Percentiles rank a stretch among this genome's conserved stretches.
These are phyloP conservation scores for Suillus plorans DNA, from an alignment of 768 basidiomycete species.

Conservation along the genomic window DNA sequence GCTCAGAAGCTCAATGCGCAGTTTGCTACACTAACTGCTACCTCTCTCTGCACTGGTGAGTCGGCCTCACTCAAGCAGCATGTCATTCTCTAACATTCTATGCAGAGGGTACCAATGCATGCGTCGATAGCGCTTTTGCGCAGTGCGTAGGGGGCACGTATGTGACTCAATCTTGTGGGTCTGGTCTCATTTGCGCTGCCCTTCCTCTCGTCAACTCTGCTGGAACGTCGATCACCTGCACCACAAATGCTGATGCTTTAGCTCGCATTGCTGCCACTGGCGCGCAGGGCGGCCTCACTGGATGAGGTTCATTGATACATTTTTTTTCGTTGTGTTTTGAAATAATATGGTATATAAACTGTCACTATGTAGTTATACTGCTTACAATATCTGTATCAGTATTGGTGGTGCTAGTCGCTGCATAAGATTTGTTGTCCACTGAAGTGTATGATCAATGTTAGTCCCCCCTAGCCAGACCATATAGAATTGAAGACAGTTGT, in stretches of 20 bases:
- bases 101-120: slow-evolving; percentile 42
- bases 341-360: background rate
- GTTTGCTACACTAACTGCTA: slow-evolving; percentile 46
- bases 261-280: slow-evolving; percentile 43
- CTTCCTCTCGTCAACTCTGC: slow-evolving; percentile 54
- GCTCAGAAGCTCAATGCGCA: slow-evolving; percentile 52
- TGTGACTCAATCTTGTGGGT: slow-evolving; percentile 30
- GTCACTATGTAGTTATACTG: background rate
- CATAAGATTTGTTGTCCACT: background rate
- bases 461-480: background rate
- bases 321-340: background rate
- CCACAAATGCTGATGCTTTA: slow-evolving; percentile 44
- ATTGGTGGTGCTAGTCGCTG: slow-evolving; percentile 6
- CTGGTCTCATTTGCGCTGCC: slow-evolving; percentile 40
- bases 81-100: slow-evolving; percentile 17
- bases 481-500: background rate
- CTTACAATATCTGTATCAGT: background rate
- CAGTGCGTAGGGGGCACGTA: slow-evolving; percentile 50
- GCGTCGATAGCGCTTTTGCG: slow-evolving; percentile 49
- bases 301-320: slow-evolving; percentile 18
- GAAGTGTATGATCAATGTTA: background rate
- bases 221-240: slow-evolving; percentile 55
- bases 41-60: slow-evolving; percentile 44
- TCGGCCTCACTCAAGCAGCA: background rate
- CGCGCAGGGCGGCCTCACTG: slow-evolving; percentile 44